Evolutionary conservation across 306 rosid genomes (phyloP).

Genomic region (Dryas octopetala): DNA sequence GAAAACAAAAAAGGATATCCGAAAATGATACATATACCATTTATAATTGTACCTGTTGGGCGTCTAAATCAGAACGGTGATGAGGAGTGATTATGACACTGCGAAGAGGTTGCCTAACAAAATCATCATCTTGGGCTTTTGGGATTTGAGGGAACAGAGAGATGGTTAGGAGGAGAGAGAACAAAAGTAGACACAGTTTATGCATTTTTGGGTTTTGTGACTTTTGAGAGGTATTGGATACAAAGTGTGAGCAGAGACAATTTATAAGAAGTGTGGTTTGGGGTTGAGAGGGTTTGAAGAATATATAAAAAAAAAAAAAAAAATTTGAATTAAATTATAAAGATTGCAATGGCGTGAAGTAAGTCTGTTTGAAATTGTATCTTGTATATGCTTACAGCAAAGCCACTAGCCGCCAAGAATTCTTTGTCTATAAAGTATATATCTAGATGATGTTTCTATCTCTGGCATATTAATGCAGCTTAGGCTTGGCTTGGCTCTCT

Average conservation of each 20-base stretch:
- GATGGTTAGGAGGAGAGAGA: constrained; percentile 20
- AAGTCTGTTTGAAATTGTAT: constrained; percentile 7
- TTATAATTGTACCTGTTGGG: constrained; percentile 32
- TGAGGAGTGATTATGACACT: constrained; percentile 18
- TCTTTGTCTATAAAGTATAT: not conserved
- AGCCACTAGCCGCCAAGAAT: constrained; percentile 3
- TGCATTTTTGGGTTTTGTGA: not conserved
- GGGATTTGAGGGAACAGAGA: constrained; percentile 10
- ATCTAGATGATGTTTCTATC: not conserved
- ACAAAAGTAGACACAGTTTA: not conserved
- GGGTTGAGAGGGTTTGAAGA: not conserved
- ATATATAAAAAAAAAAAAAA: not conserved
- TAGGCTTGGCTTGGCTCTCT: constrained; percentile 5
- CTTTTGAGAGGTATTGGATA: not conserved
- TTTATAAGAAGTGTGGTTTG: constrained; percentile 8
- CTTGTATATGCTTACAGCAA: constrained; percentile 24
- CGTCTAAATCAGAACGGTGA: constrained; percentile 30
- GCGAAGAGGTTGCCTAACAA: constrained; percentile 30
- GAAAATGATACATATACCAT: too few relatives aligned
- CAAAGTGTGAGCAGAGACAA: not conserved
- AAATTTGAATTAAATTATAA: not conserved
- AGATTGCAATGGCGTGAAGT: constrained; percentile 37
- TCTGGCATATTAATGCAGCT: not conserved
- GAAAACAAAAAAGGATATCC: too few relatives aligned
- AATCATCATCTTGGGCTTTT: constrained; percentile 23